phyloP scores from a whole-genome alignment of 2,329 filamentous ascomycete genomes.

The Fusarium verticillioides region DNA sequence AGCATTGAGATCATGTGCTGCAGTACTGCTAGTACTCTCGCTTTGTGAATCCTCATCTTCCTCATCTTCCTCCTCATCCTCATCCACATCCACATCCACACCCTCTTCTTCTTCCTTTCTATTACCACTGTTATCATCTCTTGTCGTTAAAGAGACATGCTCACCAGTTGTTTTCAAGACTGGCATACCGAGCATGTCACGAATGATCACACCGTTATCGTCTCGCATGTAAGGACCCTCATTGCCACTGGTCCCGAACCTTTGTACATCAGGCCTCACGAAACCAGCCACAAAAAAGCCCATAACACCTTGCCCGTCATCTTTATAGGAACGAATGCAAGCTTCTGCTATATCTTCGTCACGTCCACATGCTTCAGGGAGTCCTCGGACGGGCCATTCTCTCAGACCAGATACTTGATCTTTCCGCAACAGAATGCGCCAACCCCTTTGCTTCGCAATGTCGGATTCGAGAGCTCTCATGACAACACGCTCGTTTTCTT shows the following conservation, averaged over 20 bases:
- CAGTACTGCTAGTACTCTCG: slow-evolving; percentile 10
- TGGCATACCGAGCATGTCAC: slow-evolving; percentile 54
- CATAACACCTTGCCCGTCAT: slow-evolving; percentile 85
- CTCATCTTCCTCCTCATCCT: neutral
- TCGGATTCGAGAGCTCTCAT: slow-evolving; percentile 74
- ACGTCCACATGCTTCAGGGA: slow-evolving; percentile 59
- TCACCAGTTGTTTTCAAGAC: slow-evolving; percentile 51
- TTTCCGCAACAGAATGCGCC: slow-evolving; percentile 77
- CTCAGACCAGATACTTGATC: slow-evolving; percentile 81
- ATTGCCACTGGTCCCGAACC: slow-evolving; percentile 24
- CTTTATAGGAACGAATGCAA: slow-evolving; percentile 85
- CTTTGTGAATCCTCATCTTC: slow-evolving; percentile 14
- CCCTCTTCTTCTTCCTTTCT: slow-evolving; percentile 23
- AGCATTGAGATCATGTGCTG: slow-evolving; percentile 3
- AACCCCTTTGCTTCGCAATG: slow-evolving; percentile 74
- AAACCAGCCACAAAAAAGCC: slow-evolving; percentile 97
- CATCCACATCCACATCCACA: neutral
- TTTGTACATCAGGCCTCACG: slow-evolving; percentile 54
- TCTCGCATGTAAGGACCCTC: slow-evolving; percentile 66
- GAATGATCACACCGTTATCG: slow-evolving; percentile 63
- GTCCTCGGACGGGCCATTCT: slow-evolving; percentile 77
- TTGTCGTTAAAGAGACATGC: slow-evolving; percentile 42
- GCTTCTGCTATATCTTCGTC: slow-evolving; percentile 71
- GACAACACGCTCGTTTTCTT: slow-evolving; percentile 92
- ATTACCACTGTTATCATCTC: slow-evolving; percentile 35